These are phyloP conservation scores for Tuber brumale DNA, from an alignment of 495 filamentous ascomycete species.

Conservation along the genomic window DNA sequence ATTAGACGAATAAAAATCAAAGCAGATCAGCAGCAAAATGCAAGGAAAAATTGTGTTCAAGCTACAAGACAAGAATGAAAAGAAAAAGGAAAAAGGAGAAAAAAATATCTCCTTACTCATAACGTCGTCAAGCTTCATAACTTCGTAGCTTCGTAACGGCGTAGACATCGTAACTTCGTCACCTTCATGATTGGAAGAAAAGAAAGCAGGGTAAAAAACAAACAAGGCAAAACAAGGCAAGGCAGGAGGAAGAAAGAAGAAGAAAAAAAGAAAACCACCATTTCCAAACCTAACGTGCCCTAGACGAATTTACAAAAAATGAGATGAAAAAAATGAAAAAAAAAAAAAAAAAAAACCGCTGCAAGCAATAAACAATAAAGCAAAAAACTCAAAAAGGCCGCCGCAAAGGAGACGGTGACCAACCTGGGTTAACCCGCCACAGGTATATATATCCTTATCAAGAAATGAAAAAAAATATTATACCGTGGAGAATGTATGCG, in stretches of 20 bases:
- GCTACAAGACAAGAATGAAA: slow-evolving; percentile 16
- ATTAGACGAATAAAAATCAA: slow-evolving; percentile 29
- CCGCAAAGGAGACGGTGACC: slow-evolving; percentile 29
- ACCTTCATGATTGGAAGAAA: slow-evolving; percentile 31
- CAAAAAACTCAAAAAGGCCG: slow-evolving; percentile 48
- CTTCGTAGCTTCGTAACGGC: slow-evolving; percentile 37
- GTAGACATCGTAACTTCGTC: slow-evolving; percentile 36
- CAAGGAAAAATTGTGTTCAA: slow-evolving; percentile 41
- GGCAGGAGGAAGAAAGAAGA: slow-evolving; percentile 23
- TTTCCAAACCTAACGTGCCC: slow-evolving; percentile 32
- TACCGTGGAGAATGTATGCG: slow-evolving; percentile 41
- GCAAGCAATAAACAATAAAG: slow-evolving; percentile 47
- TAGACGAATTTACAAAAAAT: slow-evolving; percentile 38
- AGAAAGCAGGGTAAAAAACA: slow-evolving; percentile 25
- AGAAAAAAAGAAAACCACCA: slow-evolving; percentile 30
- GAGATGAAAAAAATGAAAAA: slow-evolving; percentile 40
- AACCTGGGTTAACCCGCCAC: slow-evolving; percentile 31
- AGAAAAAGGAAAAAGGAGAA: slow-evolving; percentile 9
- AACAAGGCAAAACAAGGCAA: slow-evolving; percentile 21
- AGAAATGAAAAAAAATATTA: slow-evolving; percentile 31
- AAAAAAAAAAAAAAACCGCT: slow-evolving; percentile 46
- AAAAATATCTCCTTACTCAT: slow-evolving; percentile 24
- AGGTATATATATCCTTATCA: slow-evolving; percentile 34
- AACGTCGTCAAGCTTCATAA: slow-evolving; percentile 37
- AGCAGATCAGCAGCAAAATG: slow-evolving; percentile 34